Percentiles rank a stretch among this genome's conserved stretches.
Conservation (phyloP, 164 flowering plant species). For the Aristolochia contorta region DNA sequence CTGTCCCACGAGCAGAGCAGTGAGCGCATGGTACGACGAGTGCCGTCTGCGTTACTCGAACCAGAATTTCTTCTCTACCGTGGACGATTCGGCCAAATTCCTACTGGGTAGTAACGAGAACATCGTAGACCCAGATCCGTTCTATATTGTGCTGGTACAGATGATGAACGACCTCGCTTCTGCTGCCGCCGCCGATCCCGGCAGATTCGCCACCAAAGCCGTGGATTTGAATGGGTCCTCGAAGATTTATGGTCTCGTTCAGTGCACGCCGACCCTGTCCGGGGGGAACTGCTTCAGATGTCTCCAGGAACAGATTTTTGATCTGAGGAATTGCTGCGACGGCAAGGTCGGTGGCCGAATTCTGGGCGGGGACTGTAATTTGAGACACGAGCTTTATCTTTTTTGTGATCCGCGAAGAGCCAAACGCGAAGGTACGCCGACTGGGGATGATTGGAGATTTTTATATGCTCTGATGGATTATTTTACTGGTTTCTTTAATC, state of each 20-base stretch:
- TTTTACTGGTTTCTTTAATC: no score
- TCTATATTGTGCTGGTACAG: neutral
- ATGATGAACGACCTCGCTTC: neutral
- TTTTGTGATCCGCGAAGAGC: neutral
- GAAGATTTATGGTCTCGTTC: neutral
- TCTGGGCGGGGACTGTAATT: neutral
- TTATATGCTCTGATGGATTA: no score
- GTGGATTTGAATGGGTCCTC: neutral
- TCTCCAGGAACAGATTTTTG: neutral
- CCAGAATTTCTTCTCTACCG: neutral
- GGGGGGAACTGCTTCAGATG: neutral
- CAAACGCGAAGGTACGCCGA: no score
- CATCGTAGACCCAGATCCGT: neutral
- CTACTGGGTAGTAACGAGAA: neutral
- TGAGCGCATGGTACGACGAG: neutral
- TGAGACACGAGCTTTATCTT: neutral
- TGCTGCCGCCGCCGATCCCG: neutral
- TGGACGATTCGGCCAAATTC: neutral
- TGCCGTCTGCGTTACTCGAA: slow-evolving; percentile 2
- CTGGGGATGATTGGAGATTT: no score
- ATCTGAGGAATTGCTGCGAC: neutral
- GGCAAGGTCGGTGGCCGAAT: neutral
- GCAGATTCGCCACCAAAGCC: neutral
- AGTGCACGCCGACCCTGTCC: neutral
- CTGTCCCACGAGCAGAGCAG: neutral